Evolutionary conservation across 2,329 filamentous ascomycete genomes (phyloP), one percentile per base, ranked within the genome.

Genomic region (Salinomyces thailandicus): DNA sequence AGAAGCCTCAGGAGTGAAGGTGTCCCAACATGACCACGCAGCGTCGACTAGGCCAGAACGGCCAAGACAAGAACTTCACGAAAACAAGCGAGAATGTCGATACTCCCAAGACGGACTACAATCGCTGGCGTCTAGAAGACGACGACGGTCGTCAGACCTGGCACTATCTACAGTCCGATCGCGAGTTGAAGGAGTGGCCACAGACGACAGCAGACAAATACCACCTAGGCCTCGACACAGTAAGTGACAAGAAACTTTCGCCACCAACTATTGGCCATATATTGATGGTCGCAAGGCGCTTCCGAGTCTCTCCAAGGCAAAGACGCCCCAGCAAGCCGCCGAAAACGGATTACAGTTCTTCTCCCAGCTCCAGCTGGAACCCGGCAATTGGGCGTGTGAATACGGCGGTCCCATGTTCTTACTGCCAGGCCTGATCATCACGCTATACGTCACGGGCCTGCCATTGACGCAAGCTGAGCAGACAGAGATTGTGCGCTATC

Each of bases 351-450:
- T 96, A 36, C 67, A 74, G 3, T 96, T 94, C 67, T 94, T 93
- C 65, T 83, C 87, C 39, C 75, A 89, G 45, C 73, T 96, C 16
- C 91, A 98, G 59, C 71, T 95, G 1, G 77, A 81, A 11, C 81
- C 85, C 1, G 91, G 91, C 4, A 85, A 95, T 55, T 98, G 91
- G 91, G 91, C 72, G 4, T 96, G 89, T 64, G 91, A 98, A 59
- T 98, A 98, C 64, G 91, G 91, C 37, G 91, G 91, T 0, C 91
- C 91, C 3, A 89, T 95, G 84, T 98, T 98, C 56, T 73, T 96
- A 26, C 69, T 96, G 1, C 85, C 89, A 0, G 85, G 89, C 30
- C 59, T 94, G 15, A 77, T 95, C 43, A 77, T 93, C 48, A 73
- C 82, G 18, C 93, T 85, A 77, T 87, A 93, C 58, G 81, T 81